Evolutionary conservation across 768 basidiomycete genomes (phyloP).

Genomic region (Cystobasidium ongulense): DNA sequence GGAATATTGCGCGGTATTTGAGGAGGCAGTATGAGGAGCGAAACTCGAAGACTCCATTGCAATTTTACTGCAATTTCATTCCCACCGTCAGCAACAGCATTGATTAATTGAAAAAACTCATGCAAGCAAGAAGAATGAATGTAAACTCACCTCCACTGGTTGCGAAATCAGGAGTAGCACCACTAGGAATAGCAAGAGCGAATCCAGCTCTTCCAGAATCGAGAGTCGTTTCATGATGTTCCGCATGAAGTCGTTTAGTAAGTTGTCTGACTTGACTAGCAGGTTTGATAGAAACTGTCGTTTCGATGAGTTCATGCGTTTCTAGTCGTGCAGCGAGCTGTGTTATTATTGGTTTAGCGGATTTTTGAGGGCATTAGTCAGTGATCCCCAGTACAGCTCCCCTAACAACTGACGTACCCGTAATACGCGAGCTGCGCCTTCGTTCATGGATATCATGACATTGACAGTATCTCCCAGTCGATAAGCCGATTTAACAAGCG

Average conservation of each 20-base stretch:
- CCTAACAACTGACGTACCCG: slow-evolving; percentile 60
- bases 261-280: slow-evolving; percentile 43
- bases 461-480: slow-evolving; percentile 83
- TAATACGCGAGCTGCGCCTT: slow-evolving; percentile 64
- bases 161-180: slow-evolving; percentile 78
- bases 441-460: slow-evolving; percentile 81
- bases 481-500: slow-evolving; percentile 83
- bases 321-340: slow-evolving; percentile 83
- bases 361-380: neutral
- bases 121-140: too few species aligned
- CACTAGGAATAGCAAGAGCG: slow-evolving; percentile 81
- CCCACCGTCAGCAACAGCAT: too few species aligned
- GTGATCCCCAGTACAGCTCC: neutral
- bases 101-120: too few species aligned
- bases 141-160: slow-evolving; percentile 54
- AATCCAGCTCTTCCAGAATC: slow-evolving; percentile 72
- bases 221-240: slow-evolving; percentile 71
- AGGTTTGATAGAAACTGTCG: slow-evolving; percentile 54
- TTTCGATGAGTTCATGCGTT: slow-evolving; percentile 65
- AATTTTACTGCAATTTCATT: slow-evolving; percentile 64
- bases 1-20: neutral
- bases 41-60: slow-evolving; percentile 66
- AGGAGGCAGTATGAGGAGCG: neutral
- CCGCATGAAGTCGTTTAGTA: slow-evolving; percentile 71
- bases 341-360: too few species aligned